Percentiles rank a stretch among this genome's conserved stretches.
These are phyloP conservation scores for Citrus maxima DNA, from an alignment of 345 rosid genomes.

Conservation along the genomic window DNA sequence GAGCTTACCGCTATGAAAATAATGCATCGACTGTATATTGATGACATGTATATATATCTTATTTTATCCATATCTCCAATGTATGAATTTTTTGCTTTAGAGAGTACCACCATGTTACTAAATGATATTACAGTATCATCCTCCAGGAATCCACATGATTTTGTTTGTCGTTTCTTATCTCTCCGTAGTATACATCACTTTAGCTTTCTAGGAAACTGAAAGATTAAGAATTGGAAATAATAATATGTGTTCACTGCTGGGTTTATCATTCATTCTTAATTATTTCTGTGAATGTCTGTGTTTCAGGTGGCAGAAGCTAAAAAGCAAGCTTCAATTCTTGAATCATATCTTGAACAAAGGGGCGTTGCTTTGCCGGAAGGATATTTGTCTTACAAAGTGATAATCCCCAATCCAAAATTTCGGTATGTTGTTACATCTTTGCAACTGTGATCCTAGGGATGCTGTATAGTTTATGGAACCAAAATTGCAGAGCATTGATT, in stretches of 20 bases:
- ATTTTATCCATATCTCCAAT: neutral
- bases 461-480: neutral
- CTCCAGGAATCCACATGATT: neutral
- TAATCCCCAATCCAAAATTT: slow-evolving; percentile 84
- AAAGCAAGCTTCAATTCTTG: slow-evolving; percentile 65
- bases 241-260: neutral
- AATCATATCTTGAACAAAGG: slow-evolving; percentile 86
- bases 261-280: neutral
- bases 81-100: neutral
- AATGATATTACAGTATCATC: neutral
- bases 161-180: neutral
- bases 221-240: neutral
- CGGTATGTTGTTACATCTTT: slow-evolving; percentile 38
- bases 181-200: neutral
- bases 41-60: neutral
- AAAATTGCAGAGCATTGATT: neutral
- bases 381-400: slow-evolving; percentile 74
- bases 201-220: neutral
- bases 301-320: slow-evolving; percentile 62
- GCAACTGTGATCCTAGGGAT: neutral
- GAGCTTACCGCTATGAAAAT: neutral
- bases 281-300: neutral
- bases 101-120: neutral
- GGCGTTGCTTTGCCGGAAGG: slow-evolving; percentile 79
- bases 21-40: too few species aligned